Conservation (phyloP, 306 rosid genomes). For the Medicago truncatula region MtrunA17r5.0-ANR NC_053045.1:34640501-34641000, state of each 20-base stretch:
- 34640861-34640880: slow-evolving; percentile 61
- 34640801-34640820: not conserved
- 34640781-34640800: not conserved
- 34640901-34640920: slow-evolving; percentile 67
- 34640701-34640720: not conserved
- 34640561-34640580: too few relatives aligned
- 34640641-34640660: not conserved
- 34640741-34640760: not conserved
- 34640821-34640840: slow-evolving; percentile 64
- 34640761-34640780: not conserved
- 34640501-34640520: too few relatives aligned
- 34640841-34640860: slow-evolving; percentile 72
- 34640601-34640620: too few relatives aligned
- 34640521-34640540: too few relatives aligned
- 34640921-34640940: slow-evolving; percentile 70
- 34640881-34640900: slow-evolving; percentile 82
- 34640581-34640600: too few relatives aligned
- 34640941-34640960: slow-evolving; percentile 75
- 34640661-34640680: too few relatives aligned
- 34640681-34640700: too few relatives aligned
- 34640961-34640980: slow-evolving; percentile 76
- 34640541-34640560: too few relatives aligned
- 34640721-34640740: slow-evolving; percentile 1
- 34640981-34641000: slow-evolving; percentile 70
- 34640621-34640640: too few relatives aligned